Base-by-base conservation (phyloP, 805 yeast genomes). In the Teunomyces aglyptinius region DNA sequence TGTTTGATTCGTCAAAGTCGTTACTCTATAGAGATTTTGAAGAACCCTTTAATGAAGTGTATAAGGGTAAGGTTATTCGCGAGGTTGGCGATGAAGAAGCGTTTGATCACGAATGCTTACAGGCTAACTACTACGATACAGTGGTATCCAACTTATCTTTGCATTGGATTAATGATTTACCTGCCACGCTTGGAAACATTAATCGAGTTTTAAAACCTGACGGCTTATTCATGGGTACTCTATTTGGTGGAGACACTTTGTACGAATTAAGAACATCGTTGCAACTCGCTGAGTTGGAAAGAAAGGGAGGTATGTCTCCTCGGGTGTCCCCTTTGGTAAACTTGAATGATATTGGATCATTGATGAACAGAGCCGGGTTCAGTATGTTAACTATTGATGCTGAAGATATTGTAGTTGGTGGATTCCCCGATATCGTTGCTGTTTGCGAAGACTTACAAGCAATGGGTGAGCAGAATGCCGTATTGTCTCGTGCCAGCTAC, bases 141-240 rank as follows among this genome's bases (percentile, higher is more conserved):
- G 86, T 88, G 2, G 61, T 89, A 2, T 83, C 90, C 2, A 87
- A 86, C 60, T 63, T 87, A 52, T 77, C 87, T 18, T 59, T 89
- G 59, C 96, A 89, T 63, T 89, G 96, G 96, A 81, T 86, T 48
- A 89, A 89, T 57, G 91, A 89, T 55, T 73, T 89, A n/a, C 96
- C 96, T 0, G 70, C 74, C 1, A 78, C 81, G 2, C 73, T 88
- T 43, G 62, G 65, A 13, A 74, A 78, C 49, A 75, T 88, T 53
- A 79, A 82, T 58, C 58, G 66, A 4, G 73, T 86, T 20, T 69
- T 89, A 31, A 80, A 79, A 49, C 92, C 92, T 1, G 95, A 89
- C 62, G 92, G 96, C 1, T 71, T 90, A 58, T 86, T 89, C 54
- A 75, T 89, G 74, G 95, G 87, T 1, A 78, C 89, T 18, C 77